These are phyloP conservation scores for Pulveroboletus sp. DNA, from an alignment of 768 basidiomycete genomes.

Conservation along the genomic window DNA sequence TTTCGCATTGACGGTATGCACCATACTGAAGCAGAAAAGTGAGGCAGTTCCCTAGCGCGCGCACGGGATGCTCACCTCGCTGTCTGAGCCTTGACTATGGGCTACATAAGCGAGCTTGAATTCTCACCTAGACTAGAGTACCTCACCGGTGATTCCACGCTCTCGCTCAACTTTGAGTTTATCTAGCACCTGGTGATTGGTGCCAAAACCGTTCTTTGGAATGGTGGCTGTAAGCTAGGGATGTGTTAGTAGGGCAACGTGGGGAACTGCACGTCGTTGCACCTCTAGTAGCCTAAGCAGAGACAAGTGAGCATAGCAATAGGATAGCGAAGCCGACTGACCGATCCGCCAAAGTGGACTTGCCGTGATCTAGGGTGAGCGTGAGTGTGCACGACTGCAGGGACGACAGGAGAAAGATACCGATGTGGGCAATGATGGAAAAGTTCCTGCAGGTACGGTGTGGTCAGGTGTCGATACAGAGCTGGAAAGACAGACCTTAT, in stretches of 20 bases:
- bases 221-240: slow-evolving; percentile 85
- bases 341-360: slow-evolving; percentile 91
- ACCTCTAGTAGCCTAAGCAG: slow-evolving; percentile 69
- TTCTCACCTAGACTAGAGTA: neutral
- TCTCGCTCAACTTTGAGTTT: slow-evolving; percentile 97
- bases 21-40: slow-evolving; percentile 54
- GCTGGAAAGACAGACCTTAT: slow-evolving; percentile 48
- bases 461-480: neutral
- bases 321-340: slow-evolving; percentile 29
- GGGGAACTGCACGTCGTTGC: slow-evolving; percentile 4
- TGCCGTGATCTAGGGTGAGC: slow-evolving; percentile 74
- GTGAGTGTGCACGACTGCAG: slow-evolving; percentile 2
- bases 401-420: slow-evolving; percentile 30
- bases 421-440: slow-evolving; percentile 96
- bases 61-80: slow-evolving; percentile 53
- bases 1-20: slow-evolving; percentile 52
- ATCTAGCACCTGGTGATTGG: slow-evolving; percentile 83
- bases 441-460: slow-evolving; percentile 58
- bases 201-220: slow-evolving; percentile 52
- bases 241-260: slow-evolving; percentile 8
- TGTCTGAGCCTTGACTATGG: slow-evolving; percentile 88
- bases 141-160: slow-evolving; percentile 85
- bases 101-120: slow-evolving; percentile 1
- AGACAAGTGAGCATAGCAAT: neutral
- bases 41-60: neutral